A percentile compares a stretch with the other conserved stretches of the same genome.
phyloP scores from a whole-genome alignment of 78 protist species.

The Blattamonas nauphoetae region DNA sequence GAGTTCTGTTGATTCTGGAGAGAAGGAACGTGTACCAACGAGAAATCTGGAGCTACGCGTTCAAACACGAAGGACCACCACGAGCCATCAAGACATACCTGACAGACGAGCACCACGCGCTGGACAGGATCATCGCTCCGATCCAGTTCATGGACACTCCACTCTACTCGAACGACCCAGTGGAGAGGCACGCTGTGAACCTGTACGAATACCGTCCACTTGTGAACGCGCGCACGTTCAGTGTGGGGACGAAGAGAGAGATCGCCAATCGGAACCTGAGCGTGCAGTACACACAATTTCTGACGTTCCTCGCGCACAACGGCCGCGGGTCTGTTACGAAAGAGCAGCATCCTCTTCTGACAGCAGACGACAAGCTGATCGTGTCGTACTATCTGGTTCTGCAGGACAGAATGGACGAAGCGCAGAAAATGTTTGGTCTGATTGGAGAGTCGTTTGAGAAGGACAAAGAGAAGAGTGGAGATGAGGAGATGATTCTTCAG shows the following conservation, averaged over 20 bases:
- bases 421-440: not conserved
- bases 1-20: not conserved
- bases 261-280: not conserved
- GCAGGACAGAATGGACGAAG: not conserved
- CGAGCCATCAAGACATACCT: not conserved
- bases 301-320: not conserved
- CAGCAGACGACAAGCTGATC: not conserved
- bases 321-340: not conserved
- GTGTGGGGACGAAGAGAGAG: not conserved
- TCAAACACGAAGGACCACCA: not conserved
- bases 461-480: not conserved
- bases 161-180: not conserved
- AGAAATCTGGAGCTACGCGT: not conserved
- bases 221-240: not conserved
- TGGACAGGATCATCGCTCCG: not conserved
- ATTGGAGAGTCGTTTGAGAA: not conserved
- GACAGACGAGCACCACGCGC: not conserved
- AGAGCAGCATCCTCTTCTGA: not conserved
- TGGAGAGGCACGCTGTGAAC: not conserved
- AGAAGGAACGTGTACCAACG: not conserved
- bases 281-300: not conserved
- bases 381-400: not conserved
- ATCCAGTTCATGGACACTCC: not conserved
- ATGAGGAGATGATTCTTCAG: not conserved
- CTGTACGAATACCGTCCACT: not conserved